Conservation (phyloP, 2,329 filamentous ascomycete species). For the Plenodomus lindquistii region DNA sequence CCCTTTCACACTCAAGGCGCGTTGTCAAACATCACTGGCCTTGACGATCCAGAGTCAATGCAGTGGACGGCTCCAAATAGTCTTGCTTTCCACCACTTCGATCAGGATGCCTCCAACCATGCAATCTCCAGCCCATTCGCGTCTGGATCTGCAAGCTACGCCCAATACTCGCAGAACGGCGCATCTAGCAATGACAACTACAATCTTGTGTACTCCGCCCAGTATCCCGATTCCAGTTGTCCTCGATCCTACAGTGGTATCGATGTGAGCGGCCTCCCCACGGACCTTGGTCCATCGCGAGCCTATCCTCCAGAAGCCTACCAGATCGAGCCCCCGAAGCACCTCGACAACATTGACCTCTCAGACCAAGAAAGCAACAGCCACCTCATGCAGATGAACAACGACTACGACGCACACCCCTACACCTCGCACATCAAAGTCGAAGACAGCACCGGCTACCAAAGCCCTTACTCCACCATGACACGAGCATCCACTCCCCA, state of each 20-base stretch:
- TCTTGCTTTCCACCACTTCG: slow-evolving; percentile 12
- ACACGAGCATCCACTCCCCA: slow-evolving; percentile 28
- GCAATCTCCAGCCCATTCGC: slow-evolving; percentile 13
- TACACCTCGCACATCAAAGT: slow-evolving; percentile 18
- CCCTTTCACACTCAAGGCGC: slow-evolving; percentile 5
- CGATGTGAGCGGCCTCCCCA: slow-evolving; percentile 18
- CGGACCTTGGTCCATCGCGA: slow-evolving; percentile 12
- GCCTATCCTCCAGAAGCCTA: slow-evolving; percentile 40
- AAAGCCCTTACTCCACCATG: slow-evolving; percentile 25
- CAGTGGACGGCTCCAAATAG: slow-evolving; percentile 26
- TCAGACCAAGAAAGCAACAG: slow-evolving; percentile 21
- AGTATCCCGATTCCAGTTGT: slow-evolving; percentile 19
- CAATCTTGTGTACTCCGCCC: slow-evolving; percentile 21
- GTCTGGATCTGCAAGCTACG: slow-evolving; percentile 7
- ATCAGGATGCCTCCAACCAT: slow-evolving; percentile 16
- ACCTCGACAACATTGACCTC: slow-evolving; percentile 23
- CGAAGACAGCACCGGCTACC: slow-evolving; percentile 21
- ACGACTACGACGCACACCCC: slow-evolving; percentile 29
- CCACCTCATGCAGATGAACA: slow-evolving; percentile 27
- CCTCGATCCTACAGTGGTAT: slow-evolving; percentile 28
- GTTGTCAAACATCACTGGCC: slow-evolving; percentile 14
- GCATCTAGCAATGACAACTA: slow-evolving; percentile 27
- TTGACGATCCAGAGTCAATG: slow-evolving; percentile 19
- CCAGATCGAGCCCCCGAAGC: slow-evolving; percentile 32
- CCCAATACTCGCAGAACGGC: slow-evolving; percentile 24